Evolutionary conservation across 768 basidiomycete genomes (phyloP), one percentile per base, ranked within the genome.

Genomic region (Termitomyces heimii): DNA sequence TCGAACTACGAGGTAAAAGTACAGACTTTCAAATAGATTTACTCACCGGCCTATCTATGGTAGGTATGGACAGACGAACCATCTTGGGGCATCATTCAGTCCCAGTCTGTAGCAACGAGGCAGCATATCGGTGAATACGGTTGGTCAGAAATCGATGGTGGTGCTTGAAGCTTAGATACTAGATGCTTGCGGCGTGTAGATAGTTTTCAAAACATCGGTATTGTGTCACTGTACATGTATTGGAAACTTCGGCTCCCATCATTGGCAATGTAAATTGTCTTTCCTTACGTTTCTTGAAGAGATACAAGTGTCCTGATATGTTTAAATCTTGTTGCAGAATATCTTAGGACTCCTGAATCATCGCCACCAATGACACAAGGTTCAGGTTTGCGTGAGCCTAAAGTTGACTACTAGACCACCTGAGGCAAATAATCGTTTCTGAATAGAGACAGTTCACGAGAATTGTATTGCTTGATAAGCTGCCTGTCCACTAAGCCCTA

Each of bases 11-110:
- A 67, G 59, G 66, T 66, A 34, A 16, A 54, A 10, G 5, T 3
- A n/a, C 5, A 18, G 9, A 28, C 20, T 13, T 32, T 32, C 35
- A 28, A 18, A 26, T 18, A 40, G 16, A 40, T 26, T 39, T n/a
- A 26, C n/a, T 32, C 29, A 44, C 39, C 16, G 34, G 18, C 14
- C 4, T 37, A 3, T 24, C n/a, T 28, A 12, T 18, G n/a, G 31
- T 51, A 66, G 66, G 55, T 67, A 28, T 67, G 66, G 66, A 66
- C 66, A 13, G 66, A 67, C 57, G 66, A 67, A 54, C 61, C 66
- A n/a, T 56, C 65, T 26, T 67, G 66, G 66, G 56, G 56, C 5
- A 66, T 62, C 8, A 53, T 67, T 14, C 50, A 52, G 7, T 53
- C 59, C 24, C 63, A 65, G 51, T 67, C 66, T 4, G 54, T 53